Evolutionary conservation across 345 rosid genomes (phyloP).

Genomic region (Clarkia xantiana): DNA sequence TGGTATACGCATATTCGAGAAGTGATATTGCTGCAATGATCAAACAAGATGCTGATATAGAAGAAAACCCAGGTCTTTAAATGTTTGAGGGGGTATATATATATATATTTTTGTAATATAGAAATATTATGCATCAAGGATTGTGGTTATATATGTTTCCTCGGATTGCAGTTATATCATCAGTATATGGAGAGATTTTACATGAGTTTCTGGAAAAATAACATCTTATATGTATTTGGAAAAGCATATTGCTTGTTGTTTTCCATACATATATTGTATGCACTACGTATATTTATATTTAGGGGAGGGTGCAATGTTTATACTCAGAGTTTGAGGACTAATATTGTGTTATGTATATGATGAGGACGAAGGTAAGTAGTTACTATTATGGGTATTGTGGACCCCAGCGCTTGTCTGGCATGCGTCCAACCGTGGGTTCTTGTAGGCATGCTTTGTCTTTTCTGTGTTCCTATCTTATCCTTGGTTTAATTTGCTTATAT

Average conservation of each 20-base stretch:
- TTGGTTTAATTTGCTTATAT: too few species aligned
- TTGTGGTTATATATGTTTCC: too few species aligned
- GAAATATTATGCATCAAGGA: too few species aligned
- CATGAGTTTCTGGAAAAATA: too few species aligned
- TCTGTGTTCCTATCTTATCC: conserved; percentile 3
- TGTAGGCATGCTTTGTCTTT: conserved; percentile 30
- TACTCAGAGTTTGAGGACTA: not conserved
- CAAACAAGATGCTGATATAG: not conserved
- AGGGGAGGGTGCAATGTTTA: not conserved
- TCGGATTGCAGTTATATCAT: too few species aligned
- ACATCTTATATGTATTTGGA: too few species aligned
- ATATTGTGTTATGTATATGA: not conserved
- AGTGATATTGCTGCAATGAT: too few species aligned
- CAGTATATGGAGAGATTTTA: too few species aligned
- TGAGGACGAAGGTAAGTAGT: not conserved
- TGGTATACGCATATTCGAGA: conserved; percentile 49
- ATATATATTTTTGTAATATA: not conserved
- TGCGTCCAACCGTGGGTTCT: conserved; percentile 12
- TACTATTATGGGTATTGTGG: not conserved
- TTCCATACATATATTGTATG: too few species aligned
- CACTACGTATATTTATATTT: too few species aligned
- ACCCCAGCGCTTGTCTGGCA: conserved; percentile 9
- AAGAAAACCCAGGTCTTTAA: conserved; percentile 2
- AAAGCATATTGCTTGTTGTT: too few species aligned
- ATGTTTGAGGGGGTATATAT: not conserved